These are phyloP conservation scores for Turnera subulata DNA, from an alignment of 345 rosid genomes.

Conservation along the genomic window DNA sequence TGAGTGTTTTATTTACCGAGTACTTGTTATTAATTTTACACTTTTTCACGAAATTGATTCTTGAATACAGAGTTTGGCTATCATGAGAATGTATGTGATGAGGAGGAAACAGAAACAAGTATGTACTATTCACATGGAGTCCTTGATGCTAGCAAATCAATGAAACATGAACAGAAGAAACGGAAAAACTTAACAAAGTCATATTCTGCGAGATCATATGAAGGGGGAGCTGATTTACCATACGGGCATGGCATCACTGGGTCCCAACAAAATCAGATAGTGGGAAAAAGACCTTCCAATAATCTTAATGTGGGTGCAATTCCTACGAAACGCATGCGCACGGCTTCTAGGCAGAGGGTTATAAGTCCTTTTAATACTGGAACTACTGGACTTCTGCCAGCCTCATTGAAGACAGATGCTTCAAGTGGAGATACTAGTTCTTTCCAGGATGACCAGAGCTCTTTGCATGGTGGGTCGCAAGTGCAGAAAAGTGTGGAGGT, in stretches of 20 bases:
- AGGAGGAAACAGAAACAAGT: conserved; percentile 88
- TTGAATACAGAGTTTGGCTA: conserved; percentile 56
- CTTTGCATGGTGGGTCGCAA: conserved; percentile 68
- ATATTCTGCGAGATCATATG: conserved; percentile 54
- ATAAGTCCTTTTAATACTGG: conserved; percentile 57
- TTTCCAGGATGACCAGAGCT: conserved; percentile 90
- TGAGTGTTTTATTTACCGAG: conserved; percentile 2
- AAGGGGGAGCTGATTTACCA: conserved; percentile 54
- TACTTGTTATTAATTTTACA: conserved; percentile 16
- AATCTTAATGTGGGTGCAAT: conserved; percentile 57
- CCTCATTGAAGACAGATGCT: conserved; percentile 67
- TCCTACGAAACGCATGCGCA: conserved; percentile 90
- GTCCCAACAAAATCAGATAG: conserved; percentile 42
- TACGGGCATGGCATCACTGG: conserved; percentile 42
- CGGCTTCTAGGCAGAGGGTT: conserved; percentile 81
- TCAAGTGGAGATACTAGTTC: conserved; percentile 98
- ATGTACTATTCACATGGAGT: conserved; percentile 60
- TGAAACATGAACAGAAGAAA: conserved; percentile 57
- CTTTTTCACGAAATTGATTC: conserved; percentile 23
- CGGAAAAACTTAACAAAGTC: conserved; percentile 49
- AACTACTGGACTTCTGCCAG: conserved; percentile 43
- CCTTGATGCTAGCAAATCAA: conserved; percentile 54
- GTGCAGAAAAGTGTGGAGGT: conserved; percentile 75
- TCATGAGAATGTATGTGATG: conserved; percentile 52
- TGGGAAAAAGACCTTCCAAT: conserved; percentile 68